A percentile compares a stretch with the other conserved stretches of the same genome.
Evolutionary conservation across 257 asterid species (phyloP).

Genomic region (Nicotiana obtusifolia): DNA sequence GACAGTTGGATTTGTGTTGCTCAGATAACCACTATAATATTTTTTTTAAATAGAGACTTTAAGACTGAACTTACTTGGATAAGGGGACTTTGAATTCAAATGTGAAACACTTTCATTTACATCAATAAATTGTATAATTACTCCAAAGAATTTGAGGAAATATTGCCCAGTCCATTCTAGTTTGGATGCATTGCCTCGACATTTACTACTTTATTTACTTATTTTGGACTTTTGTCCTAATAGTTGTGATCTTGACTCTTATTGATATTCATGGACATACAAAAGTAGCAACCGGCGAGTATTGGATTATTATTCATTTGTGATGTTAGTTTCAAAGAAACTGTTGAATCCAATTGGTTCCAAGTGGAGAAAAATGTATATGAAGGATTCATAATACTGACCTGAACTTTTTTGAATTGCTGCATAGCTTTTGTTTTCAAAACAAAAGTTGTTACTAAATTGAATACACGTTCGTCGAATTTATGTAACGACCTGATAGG

Average conservation of each 20-base stretch:
- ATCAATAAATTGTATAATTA: background rate
- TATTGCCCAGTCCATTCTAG: background rate
- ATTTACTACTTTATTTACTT: background rate
- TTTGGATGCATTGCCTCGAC: background rate
- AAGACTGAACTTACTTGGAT: too few relatives aligned
- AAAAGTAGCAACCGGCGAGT: constrained; percentile 94
- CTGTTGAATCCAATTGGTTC: background rate
- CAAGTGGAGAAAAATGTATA: background rate
- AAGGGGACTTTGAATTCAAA: too few relatives aligned
- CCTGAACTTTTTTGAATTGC: background rate
- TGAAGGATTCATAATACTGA: background rate
- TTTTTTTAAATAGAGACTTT: too few relatives aligned
- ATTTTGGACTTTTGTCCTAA: constrained; percentile 17
- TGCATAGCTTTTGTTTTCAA: background rate
- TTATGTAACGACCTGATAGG: too few relatives aligned
- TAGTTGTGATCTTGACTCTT: constrained; percentile 89
- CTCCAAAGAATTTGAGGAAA: background rate
- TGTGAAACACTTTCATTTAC: too few relatives aligned
- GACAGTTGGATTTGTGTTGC: too few relatives aligned
- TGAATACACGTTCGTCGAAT: too few relatives aligned
- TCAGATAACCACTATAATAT: too few relatives aligned
- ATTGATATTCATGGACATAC: constrained; percentile 97
- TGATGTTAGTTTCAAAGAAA: background rate
- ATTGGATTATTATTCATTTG: background rate
- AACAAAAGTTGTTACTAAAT: too few relatives aligned